Percentiles rank a stretch among this genome's conserved stretches.
Conservation (phyloP, 768 basidiomycete genomes). For the Amanita subjunquillea region DNA sequence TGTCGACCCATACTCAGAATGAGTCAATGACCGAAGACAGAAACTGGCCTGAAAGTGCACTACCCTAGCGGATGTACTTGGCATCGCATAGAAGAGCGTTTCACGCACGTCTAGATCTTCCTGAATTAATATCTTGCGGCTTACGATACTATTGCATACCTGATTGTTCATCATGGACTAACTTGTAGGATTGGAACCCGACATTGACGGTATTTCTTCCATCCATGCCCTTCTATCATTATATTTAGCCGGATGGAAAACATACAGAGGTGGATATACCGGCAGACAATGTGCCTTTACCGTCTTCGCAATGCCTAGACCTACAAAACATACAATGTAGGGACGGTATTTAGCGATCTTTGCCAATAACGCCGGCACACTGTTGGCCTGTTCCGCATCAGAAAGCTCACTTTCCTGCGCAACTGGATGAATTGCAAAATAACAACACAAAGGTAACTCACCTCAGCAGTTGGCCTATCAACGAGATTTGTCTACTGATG, state of each 20-base stretch:
- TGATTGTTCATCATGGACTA: constrained; percentile 24
- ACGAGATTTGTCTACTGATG: constrained; percentile 62
- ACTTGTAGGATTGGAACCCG: constrained; percentile 43
- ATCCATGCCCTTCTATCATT: constrained; percentile 7
- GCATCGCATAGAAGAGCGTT: constrained; percentile 67
- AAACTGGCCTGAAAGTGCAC: constrained; percentile 54
- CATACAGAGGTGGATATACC: constrained; percentile 8
- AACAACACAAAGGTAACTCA: constrained; percentile 11
- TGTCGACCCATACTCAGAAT: background rate
- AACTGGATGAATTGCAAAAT: background rate
- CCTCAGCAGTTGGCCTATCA: constrained; percentile 57
- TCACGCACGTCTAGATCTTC: constrained; percentile 19
- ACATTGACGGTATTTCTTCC: constrained; percentile 7
- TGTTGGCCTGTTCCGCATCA: constrained; percentile 33
- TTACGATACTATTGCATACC: constrained; percentile 5
- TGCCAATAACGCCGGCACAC: constrained; percentile 45
- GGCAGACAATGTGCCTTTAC: constrained; percentile 18
- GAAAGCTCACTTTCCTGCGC: constrained; percentile 47
- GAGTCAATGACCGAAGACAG: background rate
- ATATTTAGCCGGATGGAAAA: background rate
- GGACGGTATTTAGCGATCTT: constrained; percentile 55
- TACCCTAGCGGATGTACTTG: constrained; percentile 70
- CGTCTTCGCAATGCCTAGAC: constrained; percentile 47
- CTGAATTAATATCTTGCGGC: background rate
- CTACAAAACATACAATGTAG: constrained; percentile 68